Evolutionary conservation across 805 yeast genomes (phyloP).

Genomic region (Sporopachydermia lactativora): DNA sequence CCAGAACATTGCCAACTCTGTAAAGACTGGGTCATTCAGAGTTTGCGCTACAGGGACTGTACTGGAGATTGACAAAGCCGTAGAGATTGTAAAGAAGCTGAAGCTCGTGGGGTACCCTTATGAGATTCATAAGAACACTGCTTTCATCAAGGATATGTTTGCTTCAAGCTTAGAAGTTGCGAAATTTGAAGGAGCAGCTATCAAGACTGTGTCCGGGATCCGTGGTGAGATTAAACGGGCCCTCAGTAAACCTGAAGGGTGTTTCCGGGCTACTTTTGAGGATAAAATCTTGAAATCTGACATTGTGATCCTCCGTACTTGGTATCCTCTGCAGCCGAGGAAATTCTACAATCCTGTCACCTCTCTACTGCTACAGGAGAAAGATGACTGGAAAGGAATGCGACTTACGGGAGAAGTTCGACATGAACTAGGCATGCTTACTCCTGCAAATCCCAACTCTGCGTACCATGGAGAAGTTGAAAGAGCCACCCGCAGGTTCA

Average conservation of each 20-base stretch:
- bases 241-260: slow-evolving; percentile 85
- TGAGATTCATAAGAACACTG: slow-evolving; percentile 89
- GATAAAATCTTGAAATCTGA: slow-evolving; percentile 89
- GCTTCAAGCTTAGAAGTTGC: slow-evolving; percentile 87
- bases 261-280: slow-evolving; percentile 92
- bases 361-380: slow-evolving; percentile 63
- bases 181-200: slow-evolving; percentile 94
- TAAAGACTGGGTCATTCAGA: slow-evolving; percentile 81
- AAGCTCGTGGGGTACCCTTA: slow-evolving; percentile 92
- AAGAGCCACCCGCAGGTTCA: slow-evolving; percentile 73
- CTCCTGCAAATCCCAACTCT: slow-evolving; percentile 43
- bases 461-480: slow-evolving; percentile 43
- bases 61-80: slow-evolving; percentile 77
- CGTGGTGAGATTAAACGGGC: slow-evolving; percentile 97
- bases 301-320: slow-evolving; percentile 77
- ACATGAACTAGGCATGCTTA: slow-evolving; percentile 50
- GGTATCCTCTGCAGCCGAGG: slow-evolving; percentile 91
- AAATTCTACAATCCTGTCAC: slow-evolving; percentile 94
- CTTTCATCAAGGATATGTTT: slow-evolving; percentile 96
- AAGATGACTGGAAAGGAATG: slow-evolving; percentile 92
- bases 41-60: slow-evolving; percentile 96
- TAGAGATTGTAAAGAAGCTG: slow-evolving; percentile 89
- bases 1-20: slow-evolving; percentile 69
- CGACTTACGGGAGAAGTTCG: slow-evolving; percentile 88
- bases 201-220: slow-evolving; percentile 92